Conservation (phyloP, 2,329 filamentous ascomycete genomes). For the Dactylellina drechsleri region DNA sequence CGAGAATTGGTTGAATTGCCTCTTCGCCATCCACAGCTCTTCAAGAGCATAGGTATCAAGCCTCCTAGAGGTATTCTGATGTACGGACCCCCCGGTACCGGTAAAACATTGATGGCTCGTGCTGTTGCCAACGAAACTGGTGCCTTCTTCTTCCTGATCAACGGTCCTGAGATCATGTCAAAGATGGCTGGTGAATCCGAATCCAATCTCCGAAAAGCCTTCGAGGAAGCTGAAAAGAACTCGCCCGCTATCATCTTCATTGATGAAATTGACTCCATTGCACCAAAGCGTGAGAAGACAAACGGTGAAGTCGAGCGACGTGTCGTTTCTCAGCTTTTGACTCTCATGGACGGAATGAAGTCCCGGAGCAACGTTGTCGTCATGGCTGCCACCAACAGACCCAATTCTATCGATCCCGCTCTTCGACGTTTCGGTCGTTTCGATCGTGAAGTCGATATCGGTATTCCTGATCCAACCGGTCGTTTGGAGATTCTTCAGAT, state of each 20-base stretch:
- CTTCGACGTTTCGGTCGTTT: conserved; percentile 98
- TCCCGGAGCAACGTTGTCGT: conserved; percentile 97
- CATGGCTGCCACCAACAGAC: conserved; percentile 98
- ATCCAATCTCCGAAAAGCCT: conserved; percentile 97
- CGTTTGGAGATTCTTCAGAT: conserved; percentile 99
- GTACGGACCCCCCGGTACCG: conserved; percentile 94
- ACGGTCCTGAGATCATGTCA: conserved; percentile 96
- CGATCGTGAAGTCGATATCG: conserved; percentile 98
- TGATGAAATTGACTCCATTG: conserved; percentile 98
- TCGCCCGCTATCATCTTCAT: conserved; percentile 99
- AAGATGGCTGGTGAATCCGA: conserved; percentile 99
- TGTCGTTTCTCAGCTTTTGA: conserved; percentile 95
- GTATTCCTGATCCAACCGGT: conserved; percentile 95
- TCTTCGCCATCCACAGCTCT: conserved; percentile 94
- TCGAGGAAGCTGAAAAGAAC: conserved; percentile 99
- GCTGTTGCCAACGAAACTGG: conserved; percentile 99
- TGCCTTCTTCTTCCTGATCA: conserved; percentile 99
- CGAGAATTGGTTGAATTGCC: conserved; percentile 98
- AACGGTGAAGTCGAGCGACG: conserved; percentile 98
- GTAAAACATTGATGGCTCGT: conserved; percentile 99
- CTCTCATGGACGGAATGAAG: conserved; percentile 99
- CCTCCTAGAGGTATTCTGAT: conserved; percentile 97
- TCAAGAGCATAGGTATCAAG: conserved; percentile 99
- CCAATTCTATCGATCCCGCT: conserved; percentile 97
- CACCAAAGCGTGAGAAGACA: conserved; percentile 99